Conservation (phyloP, 179 eudicot genomes). For the Drosera spatulata region DNA sequence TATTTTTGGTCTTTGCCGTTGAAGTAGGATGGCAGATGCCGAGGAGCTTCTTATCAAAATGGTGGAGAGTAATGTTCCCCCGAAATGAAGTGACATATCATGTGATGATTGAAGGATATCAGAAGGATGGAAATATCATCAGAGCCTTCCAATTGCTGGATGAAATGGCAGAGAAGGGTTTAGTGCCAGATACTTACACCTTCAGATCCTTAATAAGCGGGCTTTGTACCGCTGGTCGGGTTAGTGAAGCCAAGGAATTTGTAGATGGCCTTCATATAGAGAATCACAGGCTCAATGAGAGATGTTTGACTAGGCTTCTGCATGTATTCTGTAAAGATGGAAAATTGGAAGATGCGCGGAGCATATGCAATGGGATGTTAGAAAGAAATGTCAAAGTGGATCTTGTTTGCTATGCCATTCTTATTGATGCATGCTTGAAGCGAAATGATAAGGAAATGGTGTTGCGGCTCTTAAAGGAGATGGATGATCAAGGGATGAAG, state of each 20-base stretch:
- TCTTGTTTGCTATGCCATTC: slow-evolving; percentile 63
- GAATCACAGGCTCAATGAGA: slow-evolving; percentile 45
- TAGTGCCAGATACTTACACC: slow-evolving; percentile 73
- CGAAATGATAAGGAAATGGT: slow-evolving; percentile 28
- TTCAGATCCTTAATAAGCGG: slow-evolving; percentile 68
- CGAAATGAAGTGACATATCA: slow-evolving; percentile 70
- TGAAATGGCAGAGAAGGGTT: slow-evolving; percentile 67
- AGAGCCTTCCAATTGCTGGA: slow-evolving; percentile 53
- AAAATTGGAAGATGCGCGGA: slow-evolving; percentile 48
- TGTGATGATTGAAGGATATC: slow-evolving; percentile 69
- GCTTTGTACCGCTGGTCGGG: slow-evolving; percentile 51
- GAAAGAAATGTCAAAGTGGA: slow-evolving; percentile 49
- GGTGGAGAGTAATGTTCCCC: slow-evolving; percentile 30
- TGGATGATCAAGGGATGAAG: slow-evolving; percentile 46
- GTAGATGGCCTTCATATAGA: slow-evolving; percentile 49
- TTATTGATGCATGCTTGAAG: slow-evolving; percentile 46
- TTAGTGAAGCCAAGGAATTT: slow-evolving; percentile 50
- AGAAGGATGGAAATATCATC: slow-evolving; percentile 39
- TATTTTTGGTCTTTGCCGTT: slow-evolving; percentile 52
- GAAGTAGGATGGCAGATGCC: slow-evolving; percentile 54
- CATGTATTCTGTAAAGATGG: slow-evolving; percentile 63
- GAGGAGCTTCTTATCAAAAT: slow-evolving; percentile 41
- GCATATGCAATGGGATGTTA: slow-evolving; percentile 51
- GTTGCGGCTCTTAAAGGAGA: slow-evolving; percentile 39
- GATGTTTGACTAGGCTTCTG: slow-evolving; percentile 61